Percentiles rank a stretch among this genome's conserved stretches.
Conservation (phyloP, 2,329 filamentous ascomycete species). For the Pseudomassariella vexata region DNA sequence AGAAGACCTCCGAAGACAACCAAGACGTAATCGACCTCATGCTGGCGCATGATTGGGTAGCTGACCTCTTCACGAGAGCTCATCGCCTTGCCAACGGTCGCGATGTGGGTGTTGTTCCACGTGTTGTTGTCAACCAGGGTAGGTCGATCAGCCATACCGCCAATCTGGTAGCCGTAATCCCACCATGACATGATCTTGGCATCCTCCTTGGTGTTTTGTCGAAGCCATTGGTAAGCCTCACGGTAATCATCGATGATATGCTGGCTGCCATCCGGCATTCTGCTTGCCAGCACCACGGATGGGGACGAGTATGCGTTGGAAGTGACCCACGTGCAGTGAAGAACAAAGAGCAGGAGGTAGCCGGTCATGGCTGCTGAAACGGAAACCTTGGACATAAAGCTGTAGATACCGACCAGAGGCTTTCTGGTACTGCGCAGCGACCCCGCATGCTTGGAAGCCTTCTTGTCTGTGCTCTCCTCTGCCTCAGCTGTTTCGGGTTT, state of each 20-base stretch:
- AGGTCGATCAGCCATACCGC: conserved; percentile 96
- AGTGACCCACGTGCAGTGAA: conserved; percentile 98
- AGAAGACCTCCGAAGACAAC: conserved; percentile 94
- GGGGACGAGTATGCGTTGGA: conserved; percentile 98
- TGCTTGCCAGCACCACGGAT: conserved; percentile 90
- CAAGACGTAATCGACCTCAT: conserved; percentile 98
- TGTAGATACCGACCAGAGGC: conserved; percentile 80
- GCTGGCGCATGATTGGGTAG: conserved; percentile 96
- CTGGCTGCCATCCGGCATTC: conserved; percentile 87
- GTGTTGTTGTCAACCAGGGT: conserved; percentile 99
- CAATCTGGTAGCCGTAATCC: conserved; percentile 99
- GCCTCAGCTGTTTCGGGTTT: conserved; percentile 38
- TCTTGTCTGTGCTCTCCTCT: conserved; percentile 41
- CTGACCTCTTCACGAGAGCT: conserved; percentile 95
- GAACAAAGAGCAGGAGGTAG: conserved; percentile 88
- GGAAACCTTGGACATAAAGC: conserved; percentile 69
- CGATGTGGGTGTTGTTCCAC: conserved; percentile 99
- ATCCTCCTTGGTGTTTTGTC: conserved; percentile 90
- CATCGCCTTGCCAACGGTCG: conserved; percentile 98
- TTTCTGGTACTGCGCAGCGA: conserved; percentile 65
- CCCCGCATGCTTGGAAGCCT: conserved; percentile 47
- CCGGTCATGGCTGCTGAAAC: conserved; percentile 66
- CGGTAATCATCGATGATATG: conserved; percentile 99
- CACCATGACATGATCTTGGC: conserved; percentile 99
- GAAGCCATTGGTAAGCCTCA: conserved; percentile 98